Evolutionary conservation across 1,284 basidiomycete species (phyloP).

Genomic region (Pseudomicrostroma phylloplanum): DNA sequence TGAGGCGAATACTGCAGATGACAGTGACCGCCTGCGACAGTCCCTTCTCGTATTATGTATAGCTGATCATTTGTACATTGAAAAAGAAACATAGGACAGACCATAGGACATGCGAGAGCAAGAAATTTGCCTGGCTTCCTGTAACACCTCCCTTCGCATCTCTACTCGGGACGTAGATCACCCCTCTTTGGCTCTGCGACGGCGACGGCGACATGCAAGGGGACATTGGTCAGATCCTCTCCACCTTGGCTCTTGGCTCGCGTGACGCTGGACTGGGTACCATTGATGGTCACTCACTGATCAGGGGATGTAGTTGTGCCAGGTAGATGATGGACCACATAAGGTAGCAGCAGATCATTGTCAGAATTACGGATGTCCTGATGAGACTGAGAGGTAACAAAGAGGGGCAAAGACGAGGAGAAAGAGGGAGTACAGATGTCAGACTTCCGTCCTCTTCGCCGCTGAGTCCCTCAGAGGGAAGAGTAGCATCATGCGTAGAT

Average conservation of each 20-base stretch:
- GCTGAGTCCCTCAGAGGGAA: not conserved
- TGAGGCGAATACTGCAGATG: no score
- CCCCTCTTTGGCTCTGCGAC: constrained; percentile 6
- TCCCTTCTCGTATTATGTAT: no score
- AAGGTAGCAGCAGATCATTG: constrained; percentile 47
- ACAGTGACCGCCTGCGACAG: no score
- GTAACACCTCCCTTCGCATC: not conserved
- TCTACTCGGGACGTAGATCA: constrained; percentile 5
- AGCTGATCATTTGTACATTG: no score
- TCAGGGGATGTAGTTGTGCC: constrained; percentile 48
- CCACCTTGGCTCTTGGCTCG: not conserved
- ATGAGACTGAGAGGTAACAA: constrained; percentile 28
- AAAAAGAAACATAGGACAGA: no score
- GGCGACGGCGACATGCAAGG: not conserved
- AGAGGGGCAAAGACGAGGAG: not conserved
- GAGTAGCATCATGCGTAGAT: not conserved
- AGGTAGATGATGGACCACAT: constrained; percentile 51
- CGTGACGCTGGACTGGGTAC: not conserved
- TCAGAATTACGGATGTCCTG: constrained; percentile 37
- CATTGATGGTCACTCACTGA: constrained; percentile 32
- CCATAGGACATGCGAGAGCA: no score
- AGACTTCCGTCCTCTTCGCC: not conserved
- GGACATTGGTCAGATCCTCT: not conserved
- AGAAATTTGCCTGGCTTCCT: no score
- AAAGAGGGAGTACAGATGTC: not conserved